Evolutionary conservation across 441 rosid genomes (phyloP).

Genomic region (Syzygium syzygioides): DNA sequence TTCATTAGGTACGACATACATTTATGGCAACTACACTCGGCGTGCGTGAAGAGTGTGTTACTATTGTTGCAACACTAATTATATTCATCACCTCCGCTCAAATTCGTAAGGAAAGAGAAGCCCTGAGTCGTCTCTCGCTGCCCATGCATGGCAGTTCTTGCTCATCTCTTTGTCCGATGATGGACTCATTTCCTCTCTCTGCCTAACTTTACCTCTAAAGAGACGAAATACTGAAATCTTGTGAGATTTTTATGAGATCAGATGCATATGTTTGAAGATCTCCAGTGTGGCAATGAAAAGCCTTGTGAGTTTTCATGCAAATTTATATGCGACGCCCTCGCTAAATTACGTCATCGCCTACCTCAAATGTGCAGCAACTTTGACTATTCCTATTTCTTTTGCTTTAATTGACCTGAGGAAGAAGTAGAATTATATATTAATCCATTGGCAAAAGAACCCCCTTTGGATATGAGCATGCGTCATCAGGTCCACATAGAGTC

Average conservation of each 20-base stretch:
- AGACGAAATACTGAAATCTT: neutral
- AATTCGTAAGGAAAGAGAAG: neutral
- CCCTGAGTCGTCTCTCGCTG: neutral
- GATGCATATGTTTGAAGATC: neutral
- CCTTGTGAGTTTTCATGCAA: neutral
- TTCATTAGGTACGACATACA: neutral
- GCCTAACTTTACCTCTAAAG: neutral
- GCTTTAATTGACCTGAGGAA: neutral
- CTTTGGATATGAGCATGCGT: neutral
- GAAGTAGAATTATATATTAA: neutral
- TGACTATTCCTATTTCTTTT: neutral
- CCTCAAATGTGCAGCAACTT: neutral
- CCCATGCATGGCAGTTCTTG: neutral
- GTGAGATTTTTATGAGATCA: neutral
- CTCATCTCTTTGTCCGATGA: neutral
- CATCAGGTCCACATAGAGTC: neutral
- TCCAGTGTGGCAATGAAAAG: neutral
- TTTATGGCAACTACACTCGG: neutral
- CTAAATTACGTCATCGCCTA: neutral
- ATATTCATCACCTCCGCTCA: neutral
- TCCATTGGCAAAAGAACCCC: neutral
- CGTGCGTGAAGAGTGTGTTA: neutral
- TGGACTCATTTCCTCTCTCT: neutral
- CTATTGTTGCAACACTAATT: neutral
- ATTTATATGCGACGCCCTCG: neutral